Base-by-base conservation (phyloP, 768 basidiomycete genomes). In the Tulasnella sp. region DNA sequence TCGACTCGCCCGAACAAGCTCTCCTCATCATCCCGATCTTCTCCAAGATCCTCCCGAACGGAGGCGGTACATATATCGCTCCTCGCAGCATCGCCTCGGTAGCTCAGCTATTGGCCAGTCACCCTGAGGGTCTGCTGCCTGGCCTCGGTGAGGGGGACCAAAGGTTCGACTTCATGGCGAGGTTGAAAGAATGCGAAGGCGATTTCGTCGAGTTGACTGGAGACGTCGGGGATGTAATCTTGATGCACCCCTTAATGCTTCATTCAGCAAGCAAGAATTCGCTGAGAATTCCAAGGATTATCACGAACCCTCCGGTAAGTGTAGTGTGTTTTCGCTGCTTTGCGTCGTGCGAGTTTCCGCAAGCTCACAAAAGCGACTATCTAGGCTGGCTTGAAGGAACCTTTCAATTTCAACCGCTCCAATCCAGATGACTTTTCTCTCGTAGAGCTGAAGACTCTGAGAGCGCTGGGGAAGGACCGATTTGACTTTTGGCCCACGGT, bases 1-100 rank as follows among this genome's bases (percentile, higher is more conserved):
- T 93, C 76, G 91, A 92, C 83, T 92, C 91, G 31, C 90, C 90
- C 4, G 91, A 92, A 84, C 91, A 92, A 85, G 91, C 88, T 7
- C 86, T 92, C 42, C 87, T 92, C 77, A 90, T 91, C 31, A 91
- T 91, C 78, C 91, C 91, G 2, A 86, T 92, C 74, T 92, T 89
- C 84, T 88, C 90, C 41, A 88, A 91, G 77, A 91, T 93, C 84
- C 82, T 85, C 64, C 88, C 88, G 9, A 84, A 86, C 28, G 91
- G 90, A 18, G 92, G 91, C 41, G 91, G 88, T 1, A 92, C 91
- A 1, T 89, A 88, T 86, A 91, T 92, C 82, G 89, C 87, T 28
- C 90, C 91, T 0, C 90, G 91, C 75, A 90, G 90, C 1, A 87
- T 92, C 50, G 74, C 79, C 34, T 78, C 79, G 34, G 80, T 84